Evolutionary conservation across 805 yeast genomes (phyloP).

Genomic region (Metschnikowia gelsemii): DNA sequence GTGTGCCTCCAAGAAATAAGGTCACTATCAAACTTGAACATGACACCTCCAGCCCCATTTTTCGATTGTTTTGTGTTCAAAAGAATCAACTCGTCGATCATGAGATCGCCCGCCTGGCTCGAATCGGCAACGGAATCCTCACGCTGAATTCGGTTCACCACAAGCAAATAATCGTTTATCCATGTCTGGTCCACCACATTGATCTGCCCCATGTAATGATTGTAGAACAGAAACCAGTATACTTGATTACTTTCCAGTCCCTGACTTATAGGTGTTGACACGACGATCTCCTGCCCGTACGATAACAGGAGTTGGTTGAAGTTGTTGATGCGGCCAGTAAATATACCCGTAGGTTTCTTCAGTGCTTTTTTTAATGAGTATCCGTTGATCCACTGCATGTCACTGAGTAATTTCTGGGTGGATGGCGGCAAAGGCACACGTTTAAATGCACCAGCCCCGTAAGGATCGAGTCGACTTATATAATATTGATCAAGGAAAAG

Average conservation of each 20-base stretch:
- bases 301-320: constrained; percentile 17
- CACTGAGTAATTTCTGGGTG: constrained; percentile 28
- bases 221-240: constrained; percentile 40
- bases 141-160: constrained; percentile 30
- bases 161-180: constrained; percentile 34
- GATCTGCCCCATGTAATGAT: constrained; percentile 32
- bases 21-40: constrained; percentile 38
- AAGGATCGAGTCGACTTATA: constrained; percentile 21
- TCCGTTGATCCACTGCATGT: constrained; percentile 26
- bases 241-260: constrained; percentile 30
- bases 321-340: constrained; percentile 18
- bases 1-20: constrained; percentile 40
- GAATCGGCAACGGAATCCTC: constrained; percentile 16
- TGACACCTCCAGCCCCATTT: constrained; percentile 33
- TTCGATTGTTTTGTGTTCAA: constrained; percentile 32
- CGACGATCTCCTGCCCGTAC: constrained; percentile 15
- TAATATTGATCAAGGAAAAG: constrained; percentile 29
- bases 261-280: constrained; percentile 17
- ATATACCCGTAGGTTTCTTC: constrained; percentile 23
- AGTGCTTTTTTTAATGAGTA: constrained; percentile 9
- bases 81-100: constrained; percentile 38
- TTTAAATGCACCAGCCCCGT: constrained; percentile 17
- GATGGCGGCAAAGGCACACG: constrained; percentile 33
- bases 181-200: constrained; percentile 38
- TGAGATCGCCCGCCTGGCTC: constrained; percentile 12